A percentile compares a stretch with the other conserved stretches of the same genome.
Evolutionary conservation across 345 rosid genomes (phyloP).

Genomic region (Camelina hispida): DNA sequence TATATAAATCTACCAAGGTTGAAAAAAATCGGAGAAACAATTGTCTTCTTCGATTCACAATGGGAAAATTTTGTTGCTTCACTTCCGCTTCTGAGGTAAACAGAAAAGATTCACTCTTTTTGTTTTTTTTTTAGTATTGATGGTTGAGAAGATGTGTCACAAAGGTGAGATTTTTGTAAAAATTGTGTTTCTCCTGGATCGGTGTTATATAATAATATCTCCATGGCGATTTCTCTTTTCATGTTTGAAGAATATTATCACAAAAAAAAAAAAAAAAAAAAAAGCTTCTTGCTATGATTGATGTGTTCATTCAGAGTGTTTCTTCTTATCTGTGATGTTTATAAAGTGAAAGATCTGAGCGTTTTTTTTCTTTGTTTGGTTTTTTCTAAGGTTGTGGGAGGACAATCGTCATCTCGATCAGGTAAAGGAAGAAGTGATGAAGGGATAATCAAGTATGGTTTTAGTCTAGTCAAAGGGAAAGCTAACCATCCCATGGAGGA

Average conservation of each 20-base stretch:
- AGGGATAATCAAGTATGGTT: conserved; percentile 65
- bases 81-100: conserved; percentile 45
- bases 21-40: conserved; percentile 12
- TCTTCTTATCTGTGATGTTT: not conserved
- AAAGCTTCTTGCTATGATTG: too few relatives aligned
- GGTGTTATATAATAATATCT: not conserved
- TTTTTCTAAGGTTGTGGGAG: conserved; percentile 53
- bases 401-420: conserved; percentile 59
- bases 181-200: too few relatives aligned
- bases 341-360: conserved; percentile 19
- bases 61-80: conserved; percentile 48
- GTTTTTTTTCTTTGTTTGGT: not conserved
- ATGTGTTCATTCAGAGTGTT: too few relatives aligned
- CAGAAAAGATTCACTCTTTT: not conserved
- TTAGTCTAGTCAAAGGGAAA: conserved; percentile 74
- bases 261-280: too few relatives aligned
- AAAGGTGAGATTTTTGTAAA: too few relatives aligned
- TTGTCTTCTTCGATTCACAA: conserved; percentile 25
- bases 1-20: not conserved
- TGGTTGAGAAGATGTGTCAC: too few relatives aligned
- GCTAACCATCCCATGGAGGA: conserved; percentile 93
- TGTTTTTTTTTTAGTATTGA: not conserved
- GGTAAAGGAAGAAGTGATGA: conserved; percentile 71
- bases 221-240: conserved; percentile 12
- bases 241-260: too few relatives aligned